Percentiles rank a stretch among this genome's conserved stretches.
Conservation (phyloP, 768 basidiomycete species). For the Tricholoma terreum region DNA sequence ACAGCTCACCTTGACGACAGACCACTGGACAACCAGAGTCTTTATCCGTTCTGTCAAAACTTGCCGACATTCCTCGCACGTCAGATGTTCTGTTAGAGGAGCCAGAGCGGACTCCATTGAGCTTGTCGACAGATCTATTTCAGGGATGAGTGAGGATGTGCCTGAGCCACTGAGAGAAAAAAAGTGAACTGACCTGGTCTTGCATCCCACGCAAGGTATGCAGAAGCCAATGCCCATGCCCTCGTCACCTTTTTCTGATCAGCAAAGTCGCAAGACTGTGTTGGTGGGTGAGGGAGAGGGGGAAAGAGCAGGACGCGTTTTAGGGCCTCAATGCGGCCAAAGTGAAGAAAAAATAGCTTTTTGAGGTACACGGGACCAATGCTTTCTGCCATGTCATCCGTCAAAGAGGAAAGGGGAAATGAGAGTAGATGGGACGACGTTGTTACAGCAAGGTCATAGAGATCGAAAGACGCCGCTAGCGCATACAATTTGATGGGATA, state of each 20-base stretch:
- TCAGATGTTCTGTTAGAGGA: conserved; percentile 65
- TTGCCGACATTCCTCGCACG: conserved; percentile 65
- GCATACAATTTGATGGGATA: conserved; percentile 72
- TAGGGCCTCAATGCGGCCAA: conserved; percentile 77
- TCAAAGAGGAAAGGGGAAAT: conserved; percentile 61
- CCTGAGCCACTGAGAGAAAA: not conserved
- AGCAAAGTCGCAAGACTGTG: conserved; percentile 59
- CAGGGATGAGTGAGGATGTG: conserved; percentile 4
- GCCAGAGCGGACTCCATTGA: conserved; percentile 70
- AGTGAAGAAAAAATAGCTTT: conserved; percentile 79
- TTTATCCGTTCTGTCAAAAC: conserved; percentile 65
- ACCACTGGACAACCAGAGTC: conserved; percentile 71
- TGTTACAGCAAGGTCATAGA: conserved; percentile 72
- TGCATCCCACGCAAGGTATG: conserved; percentile 83
- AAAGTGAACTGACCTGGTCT: conserved; percentile 55
- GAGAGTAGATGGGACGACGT: conserved; percentile 74
- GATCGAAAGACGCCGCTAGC: conserved; percentile 61
- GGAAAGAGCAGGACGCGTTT: conserved; percentile 76
- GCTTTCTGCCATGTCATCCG: conserved; percentile 64
- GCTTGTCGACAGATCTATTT: conserved; percentile 65
- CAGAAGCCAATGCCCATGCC: conserved; percentile 80
- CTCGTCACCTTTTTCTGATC: conserved; percentile 79
- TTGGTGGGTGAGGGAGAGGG: conserved; percentile 75
- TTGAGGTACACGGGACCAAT: conserved; percentile 80
- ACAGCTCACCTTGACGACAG: conserved; percentile 68